phyloP scores from a whole-genome alignment of 139 green algal genomes.

The Closterium sp. region DNA sequence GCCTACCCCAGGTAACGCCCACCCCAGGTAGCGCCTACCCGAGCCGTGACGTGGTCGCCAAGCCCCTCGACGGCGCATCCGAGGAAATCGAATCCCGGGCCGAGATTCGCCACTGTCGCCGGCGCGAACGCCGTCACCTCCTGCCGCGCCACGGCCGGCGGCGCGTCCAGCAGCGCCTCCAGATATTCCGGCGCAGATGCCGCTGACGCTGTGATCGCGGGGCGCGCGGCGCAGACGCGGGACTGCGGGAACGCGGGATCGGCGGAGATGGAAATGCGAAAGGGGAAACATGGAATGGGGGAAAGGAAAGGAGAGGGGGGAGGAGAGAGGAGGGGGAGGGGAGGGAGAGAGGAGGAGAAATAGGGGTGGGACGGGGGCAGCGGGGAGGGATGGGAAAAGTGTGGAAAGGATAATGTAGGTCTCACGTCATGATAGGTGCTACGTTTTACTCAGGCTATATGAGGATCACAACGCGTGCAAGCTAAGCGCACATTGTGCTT shows the following conservation, averaged over 20 bases:
- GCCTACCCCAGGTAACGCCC: no score
- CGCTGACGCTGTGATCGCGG: not conserved
- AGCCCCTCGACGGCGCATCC: constrained; percentile 93
- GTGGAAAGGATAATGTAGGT: not conserved
- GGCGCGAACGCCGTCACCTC: constrained; percentile 79
- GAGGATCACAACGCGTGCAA: not conserved
- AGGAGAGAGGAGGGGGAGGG: not conserved
- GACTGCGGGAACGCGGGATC: not conserved
- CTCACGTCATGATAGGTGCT: no score
- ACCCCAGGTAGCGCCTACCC: constrained; percentile 8
- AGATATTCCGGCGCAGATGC: not conserved
- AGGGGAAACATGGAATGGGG: not conserved
- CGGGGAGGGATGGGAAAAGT: not conserved
- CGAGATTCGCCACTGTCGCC: constrained; percentile 94
- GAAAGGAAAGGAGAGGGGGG: no score
- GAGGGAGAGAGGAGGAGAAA: no score
- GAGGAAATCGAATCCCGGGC: constrained; percentile 96
- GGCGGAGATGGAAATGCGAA: not conserved
- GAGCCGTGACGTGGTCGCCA: constrained; percentile 78
- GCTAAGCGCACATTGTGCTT: not conserved
- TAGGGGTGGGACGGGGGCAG: no score
- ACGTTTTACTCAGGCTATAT: no score
- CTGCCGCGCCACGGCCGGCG: constrained; percentile 2
- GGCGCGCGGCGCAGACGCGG: not conserved
- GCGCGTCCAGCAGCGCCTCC: constrained; percentile 5